Percentiles rank a stretch among this genome's conserved stretches.
These are phyloP conservation scores for Pulveroboletus sp. DNA, from an alignment of 768 basidiomycete species.

Conservation along the genomic window DNA sequence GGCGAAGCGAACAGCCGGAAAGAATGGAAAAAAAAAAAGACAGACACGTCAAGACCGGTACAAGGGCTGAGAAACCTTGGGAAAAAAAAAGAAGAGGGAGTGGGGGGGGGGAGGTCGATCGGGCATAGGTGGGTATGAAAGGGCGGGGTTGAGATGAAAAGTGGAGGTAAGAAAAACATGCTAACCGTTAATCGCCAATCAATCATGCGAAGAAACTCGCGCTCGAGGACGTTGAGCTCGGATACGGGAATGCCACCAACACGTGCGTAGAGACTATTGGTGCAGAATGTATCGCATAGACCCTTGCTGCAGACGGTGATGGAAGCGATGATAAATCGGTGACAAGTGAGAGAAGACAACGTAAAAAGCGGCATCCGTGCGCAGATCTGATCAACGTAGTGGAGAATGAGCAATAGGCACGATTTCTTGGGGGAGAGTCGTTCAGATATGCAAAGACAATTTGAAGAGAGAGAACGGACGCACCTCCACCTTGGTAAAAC, in stretches of 20 bases:
- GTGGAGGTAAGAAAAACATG: constrained; percentile 30
- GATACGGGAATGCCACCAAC: constrained; percentile 91
- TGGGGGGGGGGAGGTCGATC: neutral
- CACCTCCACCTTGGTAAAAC: constrained; percentile 95
- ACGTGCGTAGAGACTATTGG: constrained; percentile 91
- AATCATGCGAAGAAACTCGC: constrained; percentile 87
- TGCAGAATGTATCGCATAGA: constrained; percentile 93
- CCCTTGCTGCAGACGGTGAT: constrained; percentile 93
- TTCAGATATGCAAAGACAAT: constrained; percentile 7
- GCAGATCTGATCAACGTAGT: constrained; percentile 94
- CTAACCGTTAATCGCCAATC: constrained; percentile 95
- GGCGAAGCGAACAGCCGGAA: constrained; percentile 4
- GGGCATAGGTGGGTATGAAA: constrained; percentile 10
- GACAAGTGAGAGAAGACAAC: constrained; percentile 92
- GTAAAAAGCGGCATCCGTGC: constrained; percentile 84
- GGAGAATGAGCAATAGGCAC: constrained; percentile 77
- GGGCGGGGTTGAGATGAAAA: constrained; percentile 3
- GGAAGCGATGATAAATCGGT: constrained; percentile 94
- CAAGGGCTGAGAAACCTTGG: constrained; percentile 6
- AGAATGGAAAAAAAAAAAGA: constrained; percentile 7
- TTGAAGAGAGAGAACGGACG: constrained; percentile 20
- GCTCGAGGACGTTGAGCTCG: constrained; percentile 92
- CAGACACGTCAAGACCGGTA: constrained; percentile 20
- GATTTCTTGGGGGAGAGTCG: constrained; percentile 50
- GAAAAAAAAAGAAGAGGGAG: neutral